Evolutionary conservation across 2,329 filamentous ascomycete genomes (phyloP), one percentile per base, ranked within the genome.

Genomic region (Monilinia aucupariae): DNA sequence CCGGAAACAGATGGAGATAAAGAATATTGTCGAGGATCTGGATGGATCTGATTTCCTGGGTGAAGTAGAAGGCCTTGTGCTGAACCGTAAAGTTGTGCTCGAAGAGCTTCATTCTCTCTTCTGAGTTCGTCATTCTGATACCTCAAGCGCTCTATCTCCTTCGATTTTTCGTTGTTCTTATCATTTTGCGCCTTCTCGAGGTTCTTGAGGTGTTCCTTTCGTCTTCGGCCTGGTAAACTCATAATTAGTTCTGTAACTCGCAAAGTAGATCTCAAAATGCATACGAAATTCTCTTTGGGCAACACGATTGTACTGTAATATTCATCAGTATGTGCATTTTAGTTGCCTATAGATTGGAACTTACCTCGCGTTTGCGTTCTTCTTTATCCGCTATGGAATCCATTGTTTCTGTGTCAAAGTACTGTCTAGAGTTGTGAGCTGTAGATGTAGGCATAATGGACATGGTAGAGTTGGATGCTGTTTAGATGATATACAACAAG

Each of bases 241-340:
- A 58, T 43, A 3, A 63, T 71, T 65, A 70, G 65, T 55, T 41
- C 60, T 45, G 34, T 63, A 22, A 37, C 22, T 9, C 15, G 32
- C 13, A 25, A 49, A 32, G 45, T 60, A 53, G 25, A 51, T 20
- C 20, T 59, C 47, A 50, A 37, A 58, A 47, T 48, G 69, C 76
- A 68, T 76, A 78, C 76, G 75, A 66, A 78, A 78, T 67, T 78
- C 75, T 67, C 77, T 69, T 63, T 78, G 77, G 53, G 77, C 77
- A 67, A 78, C 75, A 54, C 76, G 73, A 64, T 78, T 78, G 67
- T 74, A 74, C 73, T 74, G 53, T 54, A 48, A 41, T 50, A n/a
- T 56, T 59, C 45, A 20, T 61, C 12, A 54, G 48, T 43, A 52
- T 32, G 13, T n/a, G 20, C 49, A 25, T 22, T 34, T 7, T 49